Base-by-base conservation (phyloP, 1,284 basidiomycete genomes). In the Microbotryum silenes-acaulis region DNA sequence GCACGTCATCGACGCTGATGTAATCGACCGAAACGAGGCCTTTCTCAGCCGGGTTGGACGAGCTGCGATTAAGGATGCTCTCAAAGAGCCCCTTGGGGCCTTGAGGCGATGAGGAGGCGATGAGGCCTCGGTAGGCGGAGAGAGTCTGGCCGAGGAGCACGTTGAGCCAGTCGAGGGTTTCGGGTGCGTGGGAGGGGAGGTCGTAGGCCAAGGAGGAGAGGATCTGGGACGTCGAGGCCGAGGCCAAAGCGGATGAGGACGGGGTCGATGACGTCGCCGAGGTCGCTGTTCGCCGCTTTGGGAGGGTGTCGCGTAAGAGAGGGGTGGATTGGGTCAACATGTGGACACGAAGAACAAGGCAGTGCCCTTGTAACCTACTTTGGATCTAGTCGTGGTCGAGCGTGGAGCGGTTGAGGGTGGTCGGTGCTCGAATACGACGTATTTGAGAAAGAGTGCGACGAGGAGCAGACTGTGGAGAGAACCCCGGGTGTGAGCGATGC, bases 101-200 rank as follows among this genome's bases (percentile, higher is more conserved):
- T 31, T 67, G 62, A 23, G 50, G 62, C 31, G 65, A 45, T 16
- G 66, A 64, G 12, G 53, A 46, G 6, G 60, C n/a, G 1, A 69
- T 68, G 53, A 72, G 65, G 46, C 58, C 51, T 33, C 75, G 67
- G 66, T 76, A 78, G 10, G 72, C 73, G 16, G 70, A 67, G 31
- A 75, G 72, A 45, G 79, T 78, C 71, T 82, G 80, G 5, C 80
- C 80, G 31, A 80, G 72, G 21, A 83, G 74, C 45, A 82, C 79
- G 68, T 82, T 82, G 51, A 82, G 71, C 81, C 81, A 82, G 65
- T 80, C 81, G 31, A 78, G 73, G 20, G 77, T 77, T 66, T 83
- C 81, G 14, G 79, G 73, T 4, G 78, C 71, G 66, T 82, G 81
- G 16, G 76, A 76, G 2, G 78, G 73, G 67, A 81, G 75, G 62